Conservation (phyloP, 305 asterid genomes). For the Caryopteris hybrid region DNA sequence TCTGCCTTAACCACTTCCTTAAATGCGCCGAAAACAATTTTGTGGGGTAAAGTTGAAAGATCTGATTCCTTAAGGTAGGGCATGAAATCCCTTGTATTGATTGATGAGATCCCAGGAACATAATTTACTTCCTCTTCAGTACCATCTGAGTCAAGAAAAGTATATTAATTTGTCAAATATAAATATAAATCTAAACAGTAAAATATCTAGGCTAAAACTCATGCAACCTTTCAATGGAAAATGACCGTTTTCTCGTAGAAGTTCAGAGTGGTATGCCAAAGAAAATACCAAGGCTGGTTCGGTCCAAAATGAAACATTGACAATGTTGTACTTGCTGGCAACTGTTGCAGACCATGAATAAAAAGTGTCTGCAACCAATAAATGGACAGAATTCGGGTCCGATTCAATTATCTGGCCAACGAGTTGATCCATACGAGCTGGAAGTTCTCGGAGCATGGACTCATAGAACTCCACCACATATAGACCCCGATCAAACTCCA, state of each 20-base stretch:
- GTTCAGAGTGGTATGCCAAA: constrained; percentile 37
- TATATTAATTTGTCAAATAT: no score
- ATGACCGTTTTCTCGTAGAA: constrained; percentile 42
- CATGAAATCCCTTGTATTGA: constrained; percentile 38
- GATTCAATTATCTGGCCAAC: constrained; percentile 23
- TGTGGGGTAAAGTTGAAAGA: constrained; percentile 11
- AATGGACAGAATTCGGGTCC: constrained; percentile 13
- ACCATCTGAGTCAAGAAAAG: not conserved
- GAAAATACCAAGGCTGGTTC: constrained; percentile 45
- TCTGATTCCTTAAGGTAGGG: constrained; percentile 31
- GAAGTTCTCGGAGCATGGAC: constrained; percentile 22
- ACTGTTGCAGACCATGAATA: constrained; percentile 27
- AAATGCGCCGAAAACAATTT: constrained; percentile 26
- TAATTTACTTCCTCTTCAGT: constrained; percentile 33
- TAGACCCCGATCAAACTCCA: constrained; percentile 27
- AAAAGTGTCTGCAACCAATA: constrained; percentile 10
- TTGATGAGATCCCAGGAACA: constrained; percentile 40
- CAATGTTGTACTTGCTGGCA: constrained; percentile 34
- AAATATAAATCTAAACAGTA: no score
- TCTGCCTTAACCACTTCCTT: constrained; percentile 39
- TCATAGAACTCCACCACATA: constrained; percentile 29
- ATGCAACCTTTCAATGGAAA: constrained; percentile 29
- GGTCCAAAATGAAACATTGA: constrained; percentile 46
- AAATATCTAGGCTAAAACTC: no score
- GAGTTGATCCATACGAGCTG: constrained; percentile 35